Conservation (phyloP, 2,329 filamentous ascomycete genomes). For the Xylaria hypoxylon region DNA sequence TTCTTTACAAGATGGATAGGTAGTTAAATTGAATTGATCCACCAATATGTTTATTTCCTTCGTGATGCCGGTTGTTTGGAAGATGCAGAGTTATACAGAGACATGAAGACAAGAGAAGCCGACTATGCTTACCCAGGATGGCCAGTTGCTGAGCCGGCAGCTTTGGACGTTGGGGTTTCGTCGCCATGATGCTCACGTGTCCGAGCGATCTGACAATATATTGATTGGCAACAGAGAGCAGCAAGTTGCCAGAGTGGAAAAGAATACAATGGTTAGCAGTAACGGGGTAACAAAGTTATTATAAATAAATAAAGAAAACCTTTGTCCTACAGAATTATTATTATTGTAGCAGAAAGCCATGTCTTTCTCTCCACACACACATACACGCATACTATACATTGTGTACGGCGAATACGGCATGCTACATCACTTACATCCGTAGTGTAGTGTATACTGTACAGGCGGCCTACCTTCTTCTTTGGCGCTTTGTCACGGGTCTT, state of each 20-base stretch:
- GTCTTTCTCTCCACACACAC: conserved; percentile 7
- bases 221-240: conserved; percentile 1
- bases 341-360: conserved; percentile 9
- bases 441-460: background rate
- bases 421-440: background rate
- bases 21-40: conserved; percentile 14
- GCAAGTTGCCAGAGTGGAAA: conserved; percentile 11
- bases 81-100: conserved; percentile 7
- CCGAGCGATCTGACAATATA: background rate
- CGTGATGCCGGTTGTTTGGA: background rate
- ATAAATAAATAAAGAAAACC: conserved; percentile 16
- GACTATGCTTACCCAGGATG: conserved; percentile 75
- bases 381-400: no score
- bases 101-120: conserved; percentile 20
- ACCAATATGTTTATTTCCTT: background rate
- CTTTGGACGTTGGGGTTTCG: conserved; percentile 60
- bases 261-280: background rate
- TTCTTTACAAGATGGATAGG: conserved; percentile 9
- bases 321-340: background rate
- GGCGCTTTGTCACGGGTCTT: no score
- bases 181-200: conserved; percentile 37
- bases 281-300: conserved; percentile 4
- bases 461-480: no score
- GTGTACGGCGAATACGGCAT: conserved; percentile 10
- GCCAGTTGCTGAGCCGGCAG: conserved; percentile 81